phyloP scores from a whole-genome alignment of 352 stramenopile genomes.

The Phytophthora agathidicida region DNA sequence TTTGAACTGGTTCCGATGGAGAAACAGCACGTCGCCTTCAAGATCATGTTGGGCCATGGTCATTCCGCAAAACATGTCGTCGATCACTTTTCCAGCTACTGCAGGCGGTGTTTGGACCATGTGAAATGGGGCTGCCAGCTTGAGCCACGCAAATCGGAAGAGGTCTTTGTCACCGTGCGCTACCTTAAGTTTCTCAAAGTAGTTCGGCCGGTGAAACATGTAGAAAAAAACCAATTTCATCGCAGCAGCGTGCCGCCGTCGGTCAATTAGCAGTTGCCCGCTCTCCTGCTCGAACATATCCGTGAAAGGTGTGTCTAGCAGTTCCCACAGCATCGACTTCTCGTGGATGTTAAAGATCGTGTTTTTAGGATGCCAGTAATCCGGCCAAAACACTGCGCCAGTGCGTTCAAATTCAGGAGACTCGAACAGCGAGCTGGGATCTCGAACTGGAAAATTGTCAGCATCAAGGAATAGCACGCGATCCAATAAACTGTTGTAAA shows the following conservation, averaged over 20 bases:
- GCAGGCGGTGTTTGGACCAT: slow-evolving; percentile 53
- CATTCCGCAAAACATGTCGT: slow-evolving; percentile 51
- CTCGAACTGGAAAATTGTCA: slow-evolving; percentile 53
- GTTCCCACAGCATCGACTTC: slow-evolving; percentile 55
- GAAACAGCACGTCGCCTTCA: slow-evolving; percentile 43
- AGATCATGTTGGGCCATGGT: slow-evolving; percentile 52
- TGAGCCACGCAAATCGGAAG: slow-evolving; percentile 67
- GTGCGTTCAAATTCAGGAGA: slow-evolving; percentile 35
- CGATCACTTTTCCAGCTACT: slow-evolving; percentile 37
- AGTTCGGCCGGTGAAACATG: slow-evolving; percentile 45
- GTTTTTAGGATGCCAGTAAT: slow-evolving; percentile 63
- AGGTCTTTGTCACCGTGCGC: slow-evolving; percentile 67
- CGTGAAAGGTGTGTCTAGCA: slow-evolving; percentile 45
- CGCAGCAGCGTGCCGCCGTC: slow-evolving; percentile 30
- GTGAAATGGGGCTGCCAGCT: slow-evolving; percentile 46
- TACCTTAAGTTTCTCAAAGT: slow-evolving; percentile 42
- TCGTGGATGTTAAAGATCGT: slow-evolving; percentile 70
- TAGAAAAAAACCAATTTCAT: slow-evolving; percentile 47
- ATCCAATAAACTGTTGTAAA: slow-evolving; percentile 46
- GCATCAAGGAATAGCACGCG: slow-evolving; percentile 62
- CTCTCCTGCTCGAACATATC: slow-evolving; percentile 78
- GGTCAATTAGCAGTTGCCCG: slow-evolving; percentile 58
- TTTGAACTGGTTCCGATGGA: slow-evolving; percentile 60
- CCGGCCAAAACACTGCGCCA: slow-evolving; percentile 67
- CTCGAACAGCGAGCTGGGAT: slow-evolving; percentile 57